phyloP scores from a whole-genome alignment of 139 green algal genomes.

The Nannochloris sp. region DNA sequence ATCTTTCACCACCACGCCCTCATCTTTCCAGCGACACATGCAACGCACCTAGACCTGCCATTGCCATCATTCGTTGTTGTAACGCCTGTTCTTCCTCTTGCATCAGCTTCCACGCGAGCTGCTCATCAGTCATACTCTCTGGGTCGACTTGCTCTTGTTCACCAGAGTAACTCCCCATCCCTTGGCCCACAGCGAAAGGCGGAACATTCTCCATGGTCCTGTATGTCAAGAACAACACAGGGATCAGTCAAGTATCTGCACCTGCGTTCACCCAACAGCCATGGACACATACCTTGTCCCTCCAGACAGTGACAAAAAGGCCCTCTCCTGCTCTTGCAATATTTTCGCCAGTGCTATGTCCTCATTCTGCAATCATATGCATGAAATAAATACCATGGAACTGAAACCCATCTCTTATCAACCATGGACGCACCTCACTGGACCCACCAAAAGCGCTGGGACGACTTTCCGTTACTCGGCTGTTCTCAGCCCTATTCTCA shows the following conservation, averaged over 20 bases:
- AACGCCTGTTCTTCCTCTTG: slow-evolving; percentile 34
- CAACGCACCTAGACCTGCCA: slow-evolving; percentile 17
- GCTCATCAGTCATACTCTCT: slow-evolving; percentile 10
- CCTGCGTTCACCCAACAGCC: no score
- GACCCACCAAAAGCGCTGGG: no score
- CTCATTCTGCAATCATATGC: background rate
- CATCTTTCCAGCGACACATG: background rate
- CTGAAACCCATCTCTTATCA: background rate
- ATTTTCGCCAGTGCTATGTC: slow-evolving; percentile 33
- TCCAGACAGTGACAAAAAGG: slow-evolving; percentile 21
- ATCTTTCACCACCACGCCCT: background rate
- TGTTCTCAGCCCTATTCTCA: background rate
- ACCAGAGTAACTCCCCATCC: background rate
- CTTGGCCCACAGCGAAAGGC: background rate
- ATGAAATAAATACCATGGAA: background rate
- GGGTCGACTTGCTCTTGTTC: background rate
- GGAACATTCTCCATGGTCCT: slow-evolving; percentile 11
- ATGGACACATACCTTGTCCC: slow-evolving; percentile 13
- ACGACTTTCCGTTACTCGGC: background rate
- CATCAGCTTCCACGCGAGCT: slow-evolving; percentile 28
- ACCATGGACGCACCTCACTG: no score
- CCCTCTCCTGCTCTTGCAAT: slow-evolving; percentile 37
- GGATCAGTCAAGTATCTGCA: no score
- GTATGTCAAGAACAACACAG: background rate
- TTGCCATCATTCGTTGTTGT: slow-evolving; percentile 22